Evolutionary conservation across 2,329 filamentous ascomycete species (phyloP).

Genomic region (Xylogone sp.): DNA sequence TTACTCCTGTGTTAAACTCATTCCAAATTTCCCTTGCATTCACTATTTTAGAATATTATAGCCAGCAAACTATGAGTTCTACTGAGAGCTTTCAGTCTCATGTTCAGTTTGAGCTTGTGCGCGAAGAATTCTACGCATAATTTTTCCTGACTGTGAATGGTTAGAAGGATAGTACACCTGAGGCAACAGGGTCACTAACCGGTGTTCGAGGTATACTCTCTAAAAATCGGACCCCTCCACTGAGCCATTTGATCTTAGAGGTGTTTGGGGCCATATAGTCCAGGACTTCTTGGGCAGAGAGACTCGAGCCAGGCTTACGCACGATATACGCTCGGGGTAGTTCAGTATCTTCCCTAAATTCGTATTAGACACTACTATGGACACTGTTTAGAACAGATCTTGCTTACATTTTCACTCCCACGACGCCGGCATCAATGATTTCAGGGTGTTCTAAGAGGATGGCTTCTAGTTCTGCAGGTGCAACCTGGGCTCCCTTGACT

Average conservation of each 20-base stretch:
- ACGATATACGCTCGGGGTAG: conserved; percentile 58
- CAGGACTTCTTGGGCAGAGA: conserved; percentile 49
- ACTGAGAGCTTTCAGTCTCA: too few species aligned
- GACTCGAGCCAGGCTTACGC: conserved; percentile 35
- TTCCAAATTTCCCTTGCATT: too few species aligned
- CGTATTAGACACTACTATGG: too few species aligned
- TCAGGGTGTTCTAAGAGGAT: conserved; percentile 22
- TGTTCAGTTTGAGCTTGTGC: too few species aligned
- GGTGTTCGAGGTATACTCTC: conserved; percentile 69
- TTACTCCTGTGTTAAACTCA: too few species aligned
- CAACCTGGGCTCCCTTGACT: conserved; percentile 35
- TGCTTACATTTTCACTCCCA: conserved; percentile 41
- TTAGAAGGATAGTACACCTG: too few species aligned
- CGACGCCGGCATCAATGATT: conserved; percentile 55
- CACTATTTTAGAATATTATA: too few species aligned
- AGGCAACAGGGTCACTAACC: too few species aligned
- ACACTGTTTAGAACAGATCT: neutral
- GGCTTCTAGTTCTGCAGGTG: conserved; percentile 36
- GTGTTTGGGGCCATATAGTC: conserved; percentile 54
- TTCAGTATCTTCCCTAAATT: conserved; percentile 43
- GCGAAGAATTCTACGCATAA: too few species aligned
- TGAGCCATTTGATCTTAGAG: conserved; percentile 62
- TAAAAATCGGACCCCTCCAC: conserved; percentile 62
- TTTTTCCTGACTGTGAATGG: too few species aligned
- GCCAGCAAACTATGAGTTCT: too few species aligned